Evolutionary conservation across 2,329 filamentous ascomycete species (phyloP), one percentile per base, ranked within the genome.

Genomic region (Penicillium sp.): DNA sequence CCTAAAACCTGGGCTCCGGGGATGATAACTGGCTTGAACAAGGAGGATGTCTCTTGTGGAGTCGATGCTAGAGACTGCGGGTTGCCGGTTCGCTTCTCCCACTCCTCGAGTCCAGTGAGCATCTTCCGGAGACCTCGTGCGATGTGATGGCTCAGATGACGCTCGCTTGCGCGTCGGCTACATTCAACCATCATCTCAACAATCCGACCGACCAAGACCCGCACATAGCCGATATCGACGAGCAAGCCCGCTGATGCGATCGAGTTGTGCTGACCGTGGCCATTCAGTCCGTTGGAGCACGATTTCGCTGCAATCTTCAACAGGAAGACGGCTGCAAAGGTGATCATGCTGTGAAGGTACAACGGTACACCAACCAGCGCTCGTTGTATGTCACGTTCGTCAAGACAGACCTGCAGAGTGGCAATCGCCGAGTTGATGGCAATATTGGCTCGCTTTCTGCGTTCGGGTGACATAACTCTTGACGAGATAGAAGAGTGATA

Each of bases 301-400:
- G 63, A 55, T 40, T 75, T 69, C 58, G 75, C 65, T 47, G 70
- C 66, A 15, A 75, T 71, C 49, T 75, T 75, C 38, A 75, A 55
- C 6, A 76, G 60, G 44, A 76, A 76, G 7, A 75, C 73, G 6
- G 70, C 69, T 1, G 73, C 72, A 58, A 75, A 75, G 0, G 73
- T 72, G 39, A 76, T 73, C 71, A 75, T 75, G 47, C 72, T 74
- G 57, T 75, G 71, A 5, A 76, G 63, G 50, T 75, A 75, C 28
- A 74, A 54, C 10, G 73, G 73, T 12, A 75, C 69, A 35, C 73
- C 73, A 15, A 72, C 66, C 46, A 75, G 58, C 13, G 69, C 68
- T 28, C 64, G 57, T 44, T 75, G 71, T 1, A 74, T 70, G 50
- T 74, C 72, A 13, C 68, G 68, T 50, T 74, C 73, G 32, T 74